Evolutionary conservation across 768 basidiomycete genomes (phyloP).

Genomic region (Naganishia randhawae): DNA sequence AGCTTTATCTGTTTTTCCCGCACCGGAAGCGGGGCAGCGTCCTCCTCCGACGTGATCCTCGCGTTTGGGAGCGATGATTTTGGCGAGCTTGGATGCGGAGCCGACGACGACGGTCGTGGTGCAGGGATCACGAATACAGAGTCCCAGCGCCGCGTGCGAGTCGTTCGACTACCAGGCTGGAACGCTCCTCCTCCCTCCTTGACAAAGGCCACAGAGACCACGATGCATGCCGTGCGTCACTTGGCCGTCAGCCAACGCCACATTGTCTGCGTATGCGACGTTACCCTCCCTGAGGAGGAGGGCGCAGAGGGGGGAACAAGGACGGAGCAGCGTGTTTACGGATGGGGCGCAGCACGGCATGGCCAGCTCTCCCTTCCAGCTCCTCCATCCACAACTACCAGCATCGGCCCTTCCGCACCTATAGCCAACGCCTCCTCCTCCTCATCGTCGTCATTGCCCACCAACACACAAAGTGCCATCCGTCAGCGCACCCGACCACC

Average conservation of each 20-base stretch:
- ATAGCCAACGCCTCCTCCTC: not conserved
- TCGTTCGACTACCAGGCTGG: constrained; percentile 21
- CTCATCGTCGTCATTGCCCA: not conserved
- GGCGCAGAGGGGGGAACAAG: too few relatives aligned
- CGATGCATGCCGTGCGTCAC: constrained; percentile 53
- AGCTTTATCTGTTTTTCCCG: constrained; percentile 21
- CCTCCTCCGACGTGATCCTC: constrained; percentile 54
- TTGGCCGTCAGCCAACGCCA: constrained; percentile 67
- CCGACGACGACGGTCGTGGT: constrained; percentile 17
- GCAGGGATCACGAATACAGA: not conserved
- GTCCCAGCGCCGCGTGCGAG: constrained; percentile 4
- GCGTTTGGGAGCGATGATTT: constrained; percentile 83
- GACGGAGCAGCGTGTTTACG: constrained; percentile 53
- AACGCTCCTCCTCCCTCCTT: not conserved
- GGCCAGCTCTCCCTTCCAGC: constrained; percentile 76
- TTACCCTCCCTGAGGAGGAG: constrained; percentile 32
- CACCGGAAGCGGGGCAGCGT: not conserved
- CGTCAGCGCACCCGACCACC: not conserved
- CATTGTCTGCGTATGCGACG: constrained; percentile 57
- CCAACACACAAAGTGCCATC: not conserved
- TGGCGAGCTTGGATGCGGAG: constrained; percentile 68
- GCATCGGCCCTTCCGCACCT: not conserved
- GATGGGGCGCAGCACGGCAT: constrained; percentile 82
- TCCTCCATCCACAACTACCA: too few relatives aligned
- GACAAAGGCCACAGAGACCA: constrained; percentile 22